These are phyloP conservation scores for Pholiota molesta DNA, from an alignment of 768 basidiomycete species.

Conservation along the genomic window DNA sequence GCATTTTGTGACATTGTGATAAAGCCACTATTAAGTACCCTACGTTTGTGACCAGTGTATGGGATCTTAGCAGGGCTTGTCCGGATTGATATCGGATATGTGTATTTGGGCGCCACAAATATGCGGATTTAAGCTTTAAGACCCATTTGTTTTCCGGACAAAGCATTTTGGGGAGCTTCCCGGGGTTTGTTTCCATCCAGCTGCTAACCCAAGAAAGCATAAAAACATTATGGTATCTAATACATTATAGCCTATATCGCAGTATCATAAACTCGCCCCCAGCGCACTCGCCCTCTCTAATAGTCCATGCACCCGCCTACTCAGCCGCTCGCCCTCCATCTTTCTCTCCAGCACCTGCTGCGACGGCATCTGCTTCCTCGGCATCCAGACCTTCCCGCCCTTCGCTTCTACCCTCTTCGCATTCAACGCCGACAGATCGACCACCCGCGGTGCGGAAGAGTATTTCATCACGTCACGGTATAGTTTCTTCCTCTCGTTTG, in stretches of 20 bases:
- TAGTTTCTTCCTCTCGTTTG: slow-evolving; percentile 82
- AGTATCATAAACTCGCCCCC: slow-evolving; percentile 25
- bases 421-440: slow-evolving; percentile 75
- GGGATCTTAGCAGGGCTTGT: too few relatives aligned
- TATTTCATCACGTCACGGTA: slow-evolving; percentile 89
- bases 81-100: too few relatives aligned
- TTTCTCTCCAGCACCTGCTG: slow-evolving; percentile 80
- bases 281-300: slow-evolving; percentile 64
- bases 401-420: slow-evolving; percentile 53
- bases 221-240: neutral
- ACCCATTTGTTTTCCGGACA: too few relatives aligned
- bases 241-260: neutral
- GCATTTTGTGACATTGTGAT: too few relatives aligned
- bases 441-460: slow-evolving; percentile 80
- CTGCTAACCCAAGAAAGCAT: neutral
- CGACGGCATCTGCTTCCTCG: slow-evolving; percentile 78
- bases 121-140: too few relatives aligned
- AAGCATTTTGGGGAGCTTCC: too few relatives aligned
- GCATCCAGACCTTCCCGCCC: slow-evolving; percentile 70
- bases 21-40: too few relatives aligned
- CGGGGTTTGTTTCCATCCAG: too few relatives aligned
- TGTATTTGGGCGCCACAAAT: too few relatives aligned
- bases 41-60: too few relatives aligned
- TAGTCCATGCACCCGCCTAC: slow-evolving; percentile 69
- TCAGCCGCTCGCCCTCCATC: slow-evolving; percentile 74